Percentiles rank a stretch among this genome's conserved stretches.
These are phyloP conservation scores for Yamagishiella unicocca DNA, from an alignment of 139 green algal genomes.

Conservation along the genomic window DNA sequence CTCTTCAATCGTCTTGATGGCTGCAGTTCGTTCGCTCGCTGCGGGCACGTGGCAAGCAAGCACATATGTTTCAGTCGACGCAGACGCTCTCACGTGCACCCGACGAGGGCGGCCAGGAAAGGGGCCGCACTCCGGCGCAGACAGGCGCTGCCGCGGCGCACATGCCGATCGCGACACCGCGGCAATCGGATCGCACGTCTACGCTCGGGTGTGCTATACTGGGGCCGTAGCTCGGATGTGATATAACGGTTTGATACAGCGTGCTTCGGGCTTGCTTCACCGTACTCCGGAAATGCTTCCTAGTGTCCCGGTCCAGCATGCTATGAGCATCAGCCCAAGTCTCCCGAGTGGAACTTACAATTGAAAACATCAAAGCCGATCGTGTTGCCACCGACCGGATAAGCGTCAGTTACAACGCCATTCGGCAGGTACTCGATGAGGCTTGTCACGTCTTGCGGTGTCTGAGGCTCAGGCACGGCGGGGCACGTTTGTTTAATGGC, in stretches of 20 bases:
- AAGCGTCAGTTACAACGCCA: neutral
- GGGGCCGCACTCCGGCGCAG: neutral
- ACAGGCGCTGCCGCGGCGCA: neutral
- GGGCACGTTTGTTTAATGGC: neutral
- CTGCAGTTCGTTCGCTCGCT: neutral
- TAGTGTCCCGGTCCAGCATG: too few species aligned
- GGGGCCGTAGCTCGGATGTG: too few species aligned
- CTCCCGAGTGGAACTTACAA: neutral
- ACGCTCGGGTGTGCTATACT: too few species aligned
- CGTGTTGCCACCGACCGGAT: neutral
- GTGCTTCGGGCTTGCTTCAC: too few species aligned
- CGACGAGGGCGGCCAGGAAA: neutral
- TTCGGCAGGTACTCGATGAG: neutral
- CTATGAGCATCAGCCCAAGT: neutral
- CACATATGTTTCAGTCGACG: neutral
- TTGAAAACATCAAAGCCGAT: neutral
- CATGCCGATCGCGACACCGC: too few species aligned
- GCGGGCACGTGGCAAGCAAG: neutral
- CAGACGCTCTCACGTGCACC: neutral
- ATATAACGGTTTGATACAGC: too few species aligned
- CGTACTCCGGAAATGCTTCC: too few species aligned
- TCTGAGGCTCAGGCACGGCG: too few species aligned
- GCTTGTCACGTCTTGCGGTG: neutral
- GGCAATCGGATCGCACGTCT: too few species aligned
- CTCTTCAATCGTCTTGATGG: neutral